Base-by-base conservation (phyloP, 2,329 filamentous ascomycete species). In the Fulvia fulva region DNA sequence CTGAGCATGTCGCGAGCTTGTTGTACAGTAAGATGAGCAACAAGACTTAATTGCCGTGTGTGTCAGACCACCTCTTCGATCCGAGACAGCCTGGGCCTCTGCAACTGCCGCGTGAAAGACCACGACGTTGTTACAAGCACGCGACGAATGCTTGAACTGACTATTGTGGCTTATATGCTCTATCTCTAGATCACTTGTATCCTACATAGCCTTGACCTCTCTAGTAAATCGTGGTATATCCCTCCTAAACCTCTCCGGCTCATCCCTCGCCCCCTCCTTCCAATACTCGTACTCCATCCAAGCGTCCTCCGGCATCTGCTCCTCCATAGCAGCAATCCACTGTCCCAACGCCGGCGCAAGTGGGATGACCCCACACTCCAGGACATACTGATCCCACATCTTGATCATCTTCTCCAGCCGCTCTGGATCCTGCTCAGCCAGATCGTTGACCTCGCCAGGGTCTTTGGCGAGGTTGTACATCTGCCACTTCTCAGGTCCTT, bases 261-360 rank as follows among this genome's bases (percentile, higher is more conserved):
- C 62, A 22, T 75, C 71, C 32, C 80, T 72, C 3, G 80, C 80
- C 0, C 80, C 80, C 3, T 77, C 74, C 59, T 81, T 80, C 83
- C 83, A 87, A 63, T 86, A 86, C 70, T 86, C 82, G 68, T 84
- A 85, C 72, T 86, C 83, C 73, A 86, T 85, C 83, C 83, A 86
- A 6, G 80, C 82, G 66, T 86, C 83, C 69, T 87, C 83, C 0
- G 80, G 81, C 83, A 86, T 86, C 75, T 86, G 83, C 59, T 80
- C 83, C 70, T 87, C 83, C 65, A 81, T 84, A 0, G 82, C 83
- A 57, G 81, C 81, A 53, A 87, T 74, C 74, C 81, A 86, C 2
- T 79, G 73, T 0, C 83, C 83, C 45, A 86, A 69, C 60, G 82
- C 83, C 1, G 82, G 83, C 52, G 80, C 81, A 43, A 86, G 71